Evolutionary conservation across 192 early-diverging fungal species (phyloP).

Genomic region (Rhizoclosmatium globosum): DNA sequence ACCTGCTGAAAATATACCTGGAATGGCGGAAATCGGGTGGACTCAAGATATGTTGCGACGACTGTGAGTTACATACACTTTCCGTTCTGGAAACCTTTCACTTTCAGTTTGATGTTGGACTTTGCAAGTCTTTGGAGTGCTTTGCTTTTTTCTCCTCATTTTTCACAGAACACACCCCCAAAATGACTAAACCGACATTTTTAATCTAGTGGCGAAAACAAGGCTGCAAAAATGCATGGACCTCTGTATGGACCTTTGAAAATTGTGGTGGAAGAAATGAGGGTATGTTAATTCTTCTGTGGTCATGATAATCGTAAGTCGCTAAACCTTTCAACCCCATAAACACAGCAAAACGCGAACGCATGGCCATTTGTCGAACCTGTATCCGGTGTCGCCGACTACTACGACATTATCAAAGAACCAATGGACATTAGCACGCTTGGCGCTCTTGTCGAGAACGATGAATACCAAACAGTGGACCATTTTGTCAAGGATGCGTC

Average conservation of each 20-base stretch:
- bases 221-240: constrained; percentile 54
- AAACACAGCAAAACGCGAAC: constrained; percentile 67
- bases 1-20: constrained; percentile 82
- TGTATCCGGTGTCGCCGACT: constrained; percentile 94
- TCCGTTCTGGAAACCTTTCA: not conserved
- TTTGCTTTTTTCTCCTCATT: constrained; percentile 1
- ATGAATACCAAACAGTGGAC: constrained; percentile 82
- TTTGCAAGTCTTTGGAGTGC: not conserved
- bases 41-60: constrained; percentile 82
- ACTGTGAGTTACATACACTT: constrained; percentile 15
- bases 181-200: not conserved
- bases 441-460: constrained; percentile 82
- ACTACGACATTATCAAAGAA: constrained; percentile 94
- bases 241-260: constrained; percentile 75
- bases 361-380: constrained; percentile 96
- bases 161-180: too few species aligned
- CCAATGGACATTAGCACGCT: constrained; percentile 96
- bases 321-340: not conserved
- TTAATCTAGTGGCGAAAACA: constrained; percentile 25
- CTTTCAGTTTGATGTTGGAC: not conserved
- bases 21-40: constrained; percentile 93
- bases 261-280: constrained; percentile 79
- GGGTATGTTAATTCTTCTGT: constrained; percentile 38
- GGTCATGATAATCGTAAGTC: not conserved
- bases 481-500: constrained; percentile 84